phyloP scores from a whole-genome alignment of 345 rosid genomes.

The Triadica sebifera region DNA sequence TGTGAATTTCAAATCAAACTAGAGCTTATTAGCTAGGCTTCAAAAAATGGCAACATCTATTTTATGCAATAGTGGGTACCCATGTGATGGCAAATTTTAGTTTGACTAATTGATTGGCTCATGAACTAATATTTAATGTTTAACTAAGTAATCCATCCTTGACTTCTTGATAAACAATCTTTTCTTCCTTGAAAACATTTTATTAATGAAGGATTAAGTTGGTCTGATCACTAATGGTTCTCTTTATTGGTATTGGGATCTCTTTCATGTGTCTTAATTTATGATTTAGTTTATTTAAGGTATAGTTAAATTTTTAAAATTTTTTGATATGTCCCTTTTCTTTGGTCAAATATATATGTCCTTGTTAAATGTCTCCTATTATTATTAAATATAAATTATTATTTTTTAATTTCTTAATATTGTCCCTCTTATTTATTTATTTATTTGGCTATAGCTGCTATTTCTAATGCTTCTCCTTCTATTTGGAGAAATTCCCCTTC shows the following conservation, averaged over 20 bases:
- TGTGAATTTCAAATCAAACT: not conserved
- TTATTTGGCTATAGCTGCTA: no score
- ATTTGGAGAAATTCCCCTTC: no score
- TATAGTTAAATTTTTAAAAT: no score
- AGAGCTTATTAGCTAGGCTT: not conserved
- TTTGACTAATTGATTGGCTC: not conserved
- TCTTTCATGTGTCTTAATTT: no score
- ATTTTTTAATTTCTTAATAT: no score
- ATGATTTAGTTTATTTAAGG: no score
- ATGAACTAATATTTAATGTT: not conserved
- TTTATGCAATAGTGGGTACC: not conserved
- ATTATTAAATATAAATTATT: no score
- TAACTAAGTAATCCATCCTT: not conserved
- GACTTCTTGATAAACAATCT: not conserved
- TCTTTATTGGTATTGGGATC: conserved; percentile 6
- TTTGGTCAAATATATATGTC: no score
- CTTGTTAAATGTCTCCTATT: no score
- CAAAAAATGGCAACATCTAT: not conserved
- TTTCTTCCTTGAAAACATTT: not conserved
- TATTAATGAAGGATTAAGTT: not conserved
- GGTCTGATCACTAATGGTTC: not conserved
- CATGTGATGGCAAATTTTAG: not conserved
- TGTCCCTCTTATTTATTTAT: no score
- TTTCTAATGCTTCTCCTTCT: no score
- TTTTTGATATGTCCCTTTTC: no score